Percentiles rank a stretch among this genome's conserved stretches.
Evolutionary conservation across 768 basidiomycete species (phyloP).

Genomic region (Hebeloma cylindrosporum): DNA sequence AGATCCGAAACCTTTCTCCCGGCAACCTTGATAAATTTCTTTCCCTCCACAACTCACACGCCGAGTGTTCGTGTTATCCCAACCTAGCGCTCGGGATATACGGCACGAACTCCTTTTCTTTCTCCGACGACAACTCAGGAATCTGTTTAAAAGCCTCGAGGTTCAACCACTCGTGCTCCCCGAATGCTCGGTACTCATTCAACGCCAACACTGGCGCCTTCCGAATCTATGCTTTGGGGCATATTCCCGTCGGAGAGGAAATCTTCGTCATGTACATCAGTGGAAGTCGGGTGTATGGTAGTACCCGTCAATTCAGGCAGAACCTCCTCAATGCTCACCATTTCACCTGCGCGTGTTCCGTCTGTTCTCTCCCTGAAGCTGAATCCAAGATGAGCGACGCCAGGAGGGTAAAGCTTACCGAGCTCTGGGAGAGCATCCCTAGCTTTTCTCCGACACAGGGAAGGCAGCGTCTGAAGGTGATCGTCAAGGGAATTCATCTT

Average conservation of each 20-base stretch:
- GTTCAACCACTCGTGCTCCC: constrained; percentile 11
- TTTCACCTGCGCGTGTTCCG: constrained; percentile 4
- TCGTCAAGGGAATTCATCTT: background rate
- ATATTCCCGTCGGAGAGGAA: constrained; percentile 4
- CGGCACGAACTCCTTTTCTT: constrained; percentile 4
- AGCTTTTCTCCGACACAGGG: constrained; percentile 2
- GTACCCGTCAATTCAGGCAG: background rate
- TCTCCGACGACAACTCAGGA: background rate
- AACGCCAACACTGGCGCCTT: background rate
- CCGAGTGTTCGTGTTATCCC: background rate
- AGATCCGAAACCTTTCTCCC: background rate
- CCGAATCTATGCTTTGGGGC: background rate
- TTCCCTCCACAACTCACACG: constrained; percentile 2
- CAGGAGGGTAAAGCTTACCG: background rate
- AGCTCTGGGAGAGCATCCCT: constrained; percentile 1
- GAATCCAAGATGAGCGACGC: constrained; percentile 2
- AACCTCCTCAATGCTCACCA: background rate
- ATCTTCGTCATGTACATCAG: constrained; percentile 7
- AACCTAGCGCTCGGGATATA: background rate
- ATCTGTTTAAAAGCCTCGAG: constrained; percentile 3
- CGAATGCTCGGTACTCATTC: constrained; percentile 6
- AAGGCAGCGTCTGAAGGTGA: background rate
- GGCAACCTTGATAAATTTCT: background rate
- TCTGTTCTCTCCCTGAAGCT: constrained; percentile 3
- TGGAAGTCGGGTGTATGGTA: background rate